phyloP scores from a whole-genome alignment of 192 early-diverging fungal genomes.

The Linnemannia schmuckeri region DNA sequence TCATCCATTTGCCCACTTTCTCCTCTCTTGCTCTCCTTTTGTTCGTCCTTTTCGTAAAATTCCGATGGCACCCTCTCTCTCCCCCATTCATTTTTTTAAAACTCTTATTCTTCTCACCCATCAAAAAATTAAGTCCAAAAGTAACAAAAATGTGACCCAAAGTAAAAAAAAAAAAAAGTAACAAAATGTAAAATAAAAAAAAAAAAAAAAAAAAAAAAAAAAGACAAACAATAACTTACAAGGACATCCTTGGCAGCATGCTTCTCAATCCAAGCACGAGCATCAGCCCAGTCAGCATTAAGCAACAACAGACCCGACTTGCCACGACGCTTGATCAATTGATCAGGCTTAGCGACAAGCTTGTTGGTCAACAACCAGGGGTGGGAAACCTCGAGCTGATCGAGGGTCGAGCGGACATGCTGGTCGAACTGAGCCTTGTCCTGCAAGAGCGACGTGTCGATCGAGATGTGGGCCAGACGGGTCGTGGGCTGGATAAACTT shows the following conservation, averaged over 20 bases:
- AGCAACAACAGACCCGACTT: constrained; percentile 95
- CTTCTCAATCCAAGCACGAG: constrained; percentile 91
- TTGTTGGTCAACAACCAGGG: constrained; percentile 88
- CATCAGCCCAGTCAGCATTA: constrained; percentile 90
- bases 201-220: neutral
- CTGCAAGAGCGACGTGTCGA: constrained; percentile 71
- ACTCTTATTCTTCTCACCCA: neutral
- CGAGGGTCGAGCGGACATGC: constrained; percentile 69
- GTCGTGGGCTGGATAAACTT: constrained; percentile 79
- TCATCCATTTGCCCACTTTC: neutral
- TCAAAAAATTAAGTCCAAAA: neutral
- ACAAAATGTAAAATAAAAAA: neutral
- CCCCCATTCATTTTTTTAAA: neutral
- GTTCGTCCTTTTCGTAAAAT: neutral
- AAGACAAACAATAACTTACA: constrained; percentile 59
- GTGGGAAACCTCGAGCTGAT: constrained; percentile 78
- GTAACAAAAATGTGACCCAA: constrained; percentile 1
- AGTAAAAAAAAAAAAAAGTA: neutral
- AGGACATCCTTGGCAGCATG: constrained; percentile 88
- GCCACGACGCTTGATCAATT: constrained; percentile 98
- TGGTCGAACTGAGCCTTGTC: constrained; percentile 68
- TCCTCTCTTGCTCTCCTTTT: neutral
- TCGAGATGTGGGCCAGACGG: constrained; percentile 84
- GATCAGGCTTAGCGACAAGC: constrained; percentile 98
- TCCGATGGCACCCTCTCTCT: neutral